These are phyloP conservation scores for Ophiostoma sp. DNA, from an alignment of 2,329 filamentous ascomycete genomes.

Conservation along the genomic window DNA sequence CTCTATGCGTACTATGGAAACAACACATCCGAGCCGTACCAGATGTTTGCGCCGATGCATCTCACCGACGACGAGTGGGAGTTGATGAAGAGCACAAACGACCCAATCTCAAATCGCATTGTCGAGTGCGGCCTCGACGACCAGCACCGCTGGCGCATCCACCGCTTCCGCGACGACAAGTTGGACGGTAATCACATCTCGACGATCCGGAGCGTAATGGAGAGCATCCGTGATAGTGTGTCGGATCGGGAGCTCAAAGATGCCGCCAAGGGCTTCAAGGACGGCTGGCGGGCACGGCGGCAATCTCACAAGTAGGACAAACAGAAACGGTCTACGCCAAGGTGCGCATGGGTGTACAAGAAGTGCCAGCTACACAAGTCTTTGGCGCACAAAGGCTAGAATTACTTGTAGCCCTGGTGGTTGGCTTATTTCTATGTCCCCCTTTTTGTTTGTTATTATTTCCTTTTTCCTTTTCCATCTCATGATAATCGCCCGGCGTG, in stretches of 20 bases:
- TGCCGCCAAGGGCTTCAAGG: slow-evolving; percentile 64
- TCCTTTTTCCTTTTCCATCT: neutral
- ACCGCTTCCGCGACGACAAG: slow-evolving; percentile 91
- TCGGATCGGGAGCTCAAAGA: slow-evolving; percentile 73
- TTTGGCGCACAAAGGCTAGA: no score
- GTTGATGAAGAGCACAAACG: slow-evolving; percentile 62
- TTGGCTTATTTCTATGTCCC: neutral
- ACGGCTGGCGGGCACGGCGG: slow-evolving; percentile 67
- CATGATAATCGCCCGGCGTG: slow-evolving; percentile 4
- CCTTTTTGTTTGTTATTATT: neutral
- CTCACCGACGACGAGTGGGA: slow-evolving; percentile 80
- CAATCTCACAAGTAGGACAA: neutral
- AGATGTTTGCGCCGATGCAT: slow-evolving; percentile 60
- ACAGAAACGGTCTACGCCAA: neutral
- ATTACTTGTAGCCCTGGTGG: neutral
- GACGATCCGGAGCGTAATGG: slow-evolving; percentile 78
- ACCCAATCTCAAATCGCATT: slow-evolving; percentile 79
- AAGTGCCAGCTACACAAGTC: neutral
- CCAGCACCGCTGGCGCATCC: slow-evolving; percentile 72
- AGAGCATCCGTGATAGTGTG: slow-evolving; percentile 83
- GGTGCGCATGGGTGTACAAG: neutral
- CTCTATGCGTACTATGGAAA: slow-evolving; percentile 66
- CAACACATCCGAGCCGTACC: slow-evolving; percentile 48
- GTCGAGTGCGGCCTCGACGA: slow-evolving; percentile 85
- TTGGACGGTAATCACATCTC: slow-evolving; percentile 80